These are phyloP conservation scores for Dryas drummondii DNA, from an alignment of 306 rosid species.

Conservation along the genomic window DNA sequence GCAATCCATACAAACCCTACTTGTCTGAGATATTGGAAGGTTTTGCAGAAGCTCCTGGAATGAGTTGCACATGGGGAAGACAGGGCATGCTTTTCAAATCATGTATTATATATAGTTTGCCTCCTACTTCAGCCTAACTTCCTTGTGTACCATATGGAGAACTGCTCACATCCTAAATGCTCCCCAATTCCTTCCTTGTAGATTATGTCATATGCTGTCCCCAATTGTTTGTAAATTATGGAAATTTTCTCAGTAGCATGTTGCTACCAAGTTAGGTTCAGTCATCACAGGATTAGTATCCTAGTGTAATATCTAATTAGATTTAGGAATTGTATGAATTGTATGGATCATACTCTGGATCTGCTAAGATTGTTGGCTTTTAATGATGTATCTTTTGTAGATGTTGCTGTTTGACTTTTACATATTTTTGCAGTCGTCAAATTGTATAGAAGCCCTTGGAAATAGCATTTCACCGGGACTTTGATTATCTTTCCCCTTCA, in stretches of 20 bases:
- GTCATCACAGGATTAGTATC: constrained; percentile 3
- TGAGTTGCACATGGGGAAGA: constrained; percentile 14
- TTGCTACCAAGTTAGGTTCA: background rate
- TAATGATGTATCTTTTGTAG: too few relatives aligned
- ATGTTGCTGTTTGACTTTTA: too few relatives aligned
- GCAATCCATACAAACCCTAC: constrained; percentile 84
- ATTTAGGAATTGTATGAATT: background rate
- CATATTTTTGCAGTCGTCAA: too few relatives aligned
- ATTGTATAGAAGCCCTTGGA: too few relatives aligned
- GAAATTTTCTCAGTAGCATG: background rate
- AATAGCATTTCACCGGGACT: too few relatives aligned
- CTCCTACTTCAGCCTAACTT: background rate
- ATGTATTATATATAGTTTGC: background rate
- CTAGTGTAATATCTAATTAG: constrained; percentile 1
- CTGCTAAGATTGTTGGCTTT: background rate
- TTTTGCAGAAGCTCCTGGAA: constrained; percentile 47
- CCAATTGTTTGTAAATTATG: constrained; percentile 2
- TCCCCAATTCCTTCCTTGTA: background rate
- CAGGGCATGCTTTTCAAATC: background rate
- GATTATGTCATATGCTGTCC: background rate
- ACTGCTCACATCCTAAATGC: background rate
- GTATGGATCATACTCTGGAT: background rate
- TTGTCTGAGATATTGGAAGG: constrained; percentile 81
- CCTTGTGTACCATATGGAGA: background rate
- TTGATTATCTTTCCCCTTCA: too few relatives aligned